Evolutionary conservation across 2,329 filamentous ascomycete genomes (phyloP).

Genomic region (Claviceps citrina): DNA sequence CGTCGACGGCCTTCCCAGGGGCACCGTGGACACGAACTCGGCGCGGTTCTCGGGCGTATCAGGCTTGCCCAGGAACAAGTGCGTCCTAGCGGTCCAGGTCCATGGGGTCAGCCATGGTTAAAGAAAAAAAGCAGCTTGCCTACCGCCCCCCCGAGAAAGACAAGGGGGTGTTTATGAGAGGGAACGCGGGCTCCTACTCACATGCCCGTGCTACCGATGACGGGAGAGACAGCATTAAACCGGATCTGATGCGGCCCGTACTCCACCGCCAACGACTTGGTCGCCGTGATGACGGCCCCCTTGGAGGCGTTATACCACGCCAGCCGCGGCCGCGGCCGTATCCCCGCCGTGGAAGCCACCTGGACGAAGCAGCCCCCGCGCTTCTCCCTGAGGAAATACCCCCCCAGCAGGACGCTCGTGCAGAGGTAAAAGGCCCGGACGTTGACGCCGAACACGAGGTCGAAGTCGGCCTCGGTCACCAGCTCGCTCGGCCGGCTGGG

Average conservation of each 20-base stretch:
- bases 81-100: conserved; percentile 21
- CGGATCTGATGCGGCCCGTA: too few relatives aligned
- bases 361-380: conserved; percentile 48
- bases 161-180: too few relatives aligned
- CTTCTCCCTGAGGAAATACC: conserved; percentile 40
- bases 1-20: conserved; percentile 46
- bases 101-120: too few relatives aligned
- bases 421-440: conserved; percentile 51
- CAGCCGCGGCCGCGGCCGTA: conserved; percentile 45
- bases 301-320: too few relatives aligned
- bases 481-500: too few relatives aligned
- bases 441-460: conserved; percentile 52
- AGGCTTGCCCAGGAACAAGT: conserved; percentile 42
- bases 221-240: conserved; percentile 56
- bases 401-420: conserved; percentile 39
- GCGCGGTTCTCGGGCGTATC: conserved; percentile 46
- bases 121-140: too few relatives aligned
- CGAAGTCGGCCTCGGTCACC: conserved; percentile 52
- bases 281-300: too few relatives aligned
- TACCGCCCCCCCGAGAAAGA: too few relatives aligned
- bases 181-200: too few relatives aligned
- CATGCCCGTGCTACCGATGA: conserved; percentile 52
- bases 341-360: conserved; percentile 47
- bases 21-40: conserved; percentile 37
- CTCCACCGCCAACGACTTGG: too few relatives aligned